Evolutionary conservation across 345 rosid genomes (phyloP), one percentile per base, ranked within the genome.

Genomic region (Brassica napus): DNA sequence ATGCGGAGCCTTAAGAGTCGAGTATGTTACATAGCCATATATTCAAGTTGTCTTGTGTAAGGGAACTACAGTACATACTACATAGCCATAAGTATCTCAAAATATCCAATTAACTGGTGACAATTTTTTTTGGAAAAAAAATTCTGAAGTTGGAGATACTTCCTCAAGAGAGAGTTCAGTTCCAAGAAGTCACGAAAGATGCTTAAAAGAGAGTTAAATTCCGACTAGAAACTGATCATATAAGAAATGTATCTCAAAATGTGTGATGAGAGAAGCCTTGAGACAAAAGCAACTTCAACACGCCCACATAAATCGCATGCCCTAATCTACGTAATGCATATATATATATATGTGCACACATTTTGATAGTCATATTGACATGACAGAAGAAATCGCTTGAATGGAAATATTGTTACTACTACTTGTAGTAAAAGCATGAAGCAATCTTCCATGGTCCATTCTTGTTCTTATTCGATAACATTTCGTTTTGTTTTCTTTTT

Each of bases 401-500:
- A 39, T 63, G 32, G 14, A 65, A 65, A 14, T 37, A 65, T 26
- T 42, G 32, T 66, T 66, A 18, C 7, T 58, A 72, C 42, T 66
- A 78, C 39, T 65, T 58, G 62, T 79, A 55, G 73, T 59, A 44
- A 73, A 79, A 72, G 54, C 73, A 79, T 72, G 82, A 79, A 59
- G 76, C 82, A 68, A 72, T 68, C 74, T 32, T 24, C 24, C 57
- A 67, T 24, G 69, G 44, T 73, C 44, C 9, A 47, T 6, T 58
- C 73, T 42, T 66, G 42, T 78, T 72, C 77, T 39, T 57, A 65
- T 58, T 78, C 61, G 16, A 58, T 15, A 72, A 31, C 44, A 44
- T 47, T 26, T 79, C 74, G 71, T 14, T 49, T 9, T 68, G 24
- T 49, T 68, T 68, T 74, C 58, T 34, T 60, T 68, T 15, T 79